phyloP scores from a whole-genome alignment of 352 stramenopile species.

The Globisporangium nagaii region DNA sequence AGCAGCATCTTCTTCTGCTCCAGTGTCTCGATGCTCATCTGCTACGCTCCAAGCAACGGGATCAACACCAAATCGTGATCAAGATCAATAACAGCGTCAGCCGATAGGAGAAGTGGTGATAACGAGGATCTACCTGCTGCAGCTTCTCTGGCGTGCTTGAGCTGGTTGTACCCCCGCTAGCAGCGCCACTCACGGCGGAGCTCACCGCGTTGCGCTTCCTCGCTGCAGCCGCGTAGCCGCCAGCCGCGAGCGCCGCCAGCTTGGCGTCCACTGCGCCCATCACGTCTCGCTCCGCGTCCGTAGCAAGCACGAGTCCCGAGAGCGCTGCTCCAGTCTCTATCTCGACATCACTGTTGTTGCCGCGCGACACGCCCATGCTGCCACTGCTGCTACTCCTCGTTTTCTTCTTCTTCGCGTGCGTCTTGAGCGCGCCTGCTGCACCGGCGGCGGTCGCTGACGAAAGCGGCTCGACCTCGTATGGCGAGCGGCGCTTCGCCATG shows the following conservation, averaged over 20 bases:
- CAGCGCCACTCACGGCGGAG: neutral
- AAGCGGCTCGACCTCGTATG: constrained; percentile 22
- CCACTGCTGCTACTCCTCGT: neutral
- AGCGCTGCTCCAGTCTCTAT: neutral
- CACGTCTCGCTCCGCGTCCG: constrained; percentile 2
- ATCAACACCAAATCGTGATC: neutral
- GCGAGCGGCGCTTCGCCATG: constrained; percentile 33
- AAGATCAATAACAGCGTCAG: no score
- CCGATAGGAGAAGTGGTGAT: no score
- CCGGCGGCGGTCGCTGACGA: neutral
- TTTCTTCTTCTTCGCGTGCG: neutral
- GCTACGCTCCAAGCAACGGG: neutral
- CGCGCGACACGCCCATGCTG: neutral
- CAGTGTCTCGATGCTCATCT: constrained; percentile 53
- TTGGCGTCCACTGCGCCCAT: constrained; percentile 10
- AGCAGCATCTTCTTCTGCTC: constrained; percentile 82
- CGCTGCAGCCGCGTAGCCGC: no score
- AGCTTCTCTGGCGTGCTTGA: neutral
- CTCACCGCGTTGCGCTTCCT: neutral
- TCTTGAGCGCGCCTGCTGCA: neutral
- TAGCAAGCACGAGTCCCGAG: neutral
- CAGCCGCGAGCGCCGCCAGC: constrained; percentile 7
- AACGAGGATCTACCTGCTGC: no score
- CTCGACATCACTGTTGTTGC: neutral
- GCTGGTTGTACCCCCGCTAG: neutral